Evolutionary conservation across 2,329 filamentous ascomycete genomes (phyloP).

Genomic region (Atkinsonella hypoxylon): DNA sequence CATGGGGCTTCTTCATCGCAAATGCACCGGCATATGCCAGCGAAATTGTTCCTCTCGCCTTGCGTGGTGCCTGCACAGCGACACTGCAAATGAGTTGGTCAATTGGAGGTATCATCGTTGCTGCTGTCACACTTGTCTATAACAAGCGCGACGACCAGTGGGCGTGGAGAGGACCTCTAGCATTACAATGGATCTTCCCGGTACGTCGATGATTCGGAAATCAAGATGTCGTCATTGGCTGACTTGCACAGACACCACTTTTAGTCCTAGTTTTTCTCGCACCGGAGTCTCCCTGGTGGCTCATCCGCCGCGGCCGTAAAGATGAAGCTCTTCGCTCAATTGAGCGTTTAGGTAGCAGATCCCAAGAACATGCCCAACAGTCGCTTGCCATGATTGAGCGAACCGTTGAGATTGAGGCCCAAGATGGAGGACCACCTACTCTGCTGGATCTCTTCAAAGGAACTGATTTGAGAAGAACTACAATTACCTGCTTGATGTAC

Average conservation of each 20-base stretch:
- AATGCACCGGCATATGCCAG: conserved; percentile 48
- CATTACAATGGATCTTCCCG: conserved; percentile 47
- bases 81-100: conserved; percentile 56
- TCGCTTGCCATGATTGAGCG: conserved; percentile 45
- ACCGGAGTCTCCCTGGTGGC: conserved; percentile 42
- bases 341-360: conserved; percentile 25
- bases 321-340: conserved; percentile 32
- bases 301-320: conserved; percentile 34
- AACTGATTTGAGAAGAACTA: conserved; percentile 39
- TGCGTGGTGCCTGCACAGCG: conserved; percentile 44
- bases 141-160: conserved; percentile 23
- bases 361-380: conserved; percentile 16
- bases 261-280: conserved; percentile 37
- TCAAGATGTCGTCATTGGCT: background rate
- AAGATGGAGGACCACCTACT: conserved; percentile 26
- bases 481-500: conserved; percentile 45
- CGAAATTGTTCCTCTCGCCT: conserved; percentile 45
- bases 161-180: conserved; percentile 32
- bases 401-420: conserved; percentile 39
- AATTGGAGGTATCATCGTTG: conserved; percentile 47
- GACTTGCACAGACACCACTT: conserved; percentile 29
- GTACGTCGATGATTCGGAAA: background rate
- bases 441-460: conserved; percentile 41
- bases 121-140: conserved; percentile 40
- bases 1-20: conserved; percentile 52